Conservation (phyloP, 169 alveolate species). For the Babesia bovis region DNA sequence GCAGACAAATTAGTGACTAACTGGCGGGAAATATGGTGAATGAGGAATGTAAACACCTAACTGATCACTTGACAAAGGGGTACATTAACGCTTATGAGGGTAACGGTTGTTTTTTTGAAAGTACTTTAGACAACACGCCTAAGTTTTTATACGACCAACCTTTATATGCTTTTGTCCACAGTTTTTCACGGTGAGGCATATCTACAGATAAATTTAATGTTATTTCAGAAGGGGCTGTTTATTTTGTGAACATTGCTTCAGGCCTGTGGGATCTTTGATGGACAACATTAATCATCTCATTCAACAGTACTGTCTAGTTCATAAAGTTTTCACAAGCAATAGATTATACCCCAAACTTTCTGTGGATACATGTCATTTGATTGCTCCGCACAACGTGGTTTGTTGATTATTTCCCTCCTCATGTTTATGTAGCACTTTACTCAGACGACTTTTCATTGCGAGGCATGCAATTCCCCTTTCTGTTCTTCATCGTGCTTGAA, state of each 20-base stretch:
- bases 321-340: background rate
- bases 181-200: conserved; percentile 35
- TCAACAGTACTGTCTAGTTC: conserved; percentile 3
- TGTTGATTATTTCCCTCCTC: too few relatives aligned
- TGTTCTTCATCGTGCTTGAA: conserved; percentile 46
- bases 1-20: too few relatives aligned
- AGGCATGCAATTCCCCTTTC: conserved; percentile 14
- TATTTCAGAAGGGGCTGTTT: background rate
- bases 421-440: too few relatives aligned
- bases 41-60: background rate
- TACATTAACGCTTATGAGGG: conserved; percentile 35
- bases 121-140: background rate
- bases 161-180: conserved; percentile 39
- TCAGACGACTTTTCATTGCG: too few relatives aligned
- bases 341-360: background rate
- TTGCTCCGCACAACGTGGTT: conserved; percentile 3
- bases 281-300: conserved; percentile 53
- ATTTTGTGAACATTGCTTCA: conserved; percentile 40
- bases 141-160: conserved; percentile 37
- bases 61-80: background rate
- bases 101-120: conserved; percentile 19
- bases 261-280: conserved; percentile 49
- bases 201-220: background rate
- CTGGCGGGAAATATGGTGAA: background rate
- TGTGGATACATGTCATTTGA: background rate